Base-by-base conservation (phyloP, 257 asterid genomes). In the Eucommia ulmoides region DNA sequence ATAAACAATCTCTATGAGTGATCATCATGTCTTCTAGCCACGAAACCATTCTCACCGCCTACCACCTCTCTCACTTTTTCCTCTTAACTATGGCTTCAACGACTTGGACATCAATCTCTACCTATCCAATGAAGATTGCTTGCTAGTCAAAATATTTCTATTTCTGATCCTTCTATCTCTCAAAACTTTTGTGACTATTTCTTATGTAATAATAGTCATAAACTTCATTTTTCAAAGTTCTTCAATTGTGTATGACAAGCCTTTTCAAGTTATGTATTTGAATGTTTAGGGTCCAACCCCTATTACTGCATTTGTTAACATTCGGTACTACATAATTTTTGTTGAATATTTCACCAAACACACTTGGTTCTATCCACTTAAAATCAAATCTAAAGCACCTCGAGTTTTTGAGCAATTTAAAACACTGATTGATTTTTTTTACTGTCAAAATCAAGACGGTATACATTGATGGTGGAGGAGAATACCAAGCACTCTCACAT, bases 381-480 rank as follows among this genome's bases (percentile, higher is more conserved):
- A 45, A 20, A n/a, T 45, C 3, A 45, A 45, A 17, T 45, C 3
- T 5, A 22, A 45, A 3, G 50, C 20, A 2, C 21, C 21, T 7
- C 20, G 20, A 2, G 21, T 45, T 17, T 45, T 45, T 18, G 20
- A 17, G 22, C 17, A 45, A 45, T 45, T 45, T 12, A 3, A 20
- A 45, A 45, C 19, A 45, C 50, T 45, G 1, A 19, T 45, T 45
- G 50, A 45, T n/a, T 20, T 45, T 14, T 20, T 45, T 45, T 18
- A 16, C 1, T 11, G 20, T 22, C 2, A 16, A 14, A 45, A 45
- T 45, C 11, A 17, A 45, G 20, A 45, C 20, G 2, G 50, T 17
- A 3, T 45, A 45, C 20, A 45, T 12, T n/a, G 50, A 45, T 45
- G 50, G 50, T 17, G 50, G 21, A 10, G 50, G 20, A 17, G 50